Conservation (phyloP, 164 flowering plant species). For the Akebia trifoliata region DNA sequence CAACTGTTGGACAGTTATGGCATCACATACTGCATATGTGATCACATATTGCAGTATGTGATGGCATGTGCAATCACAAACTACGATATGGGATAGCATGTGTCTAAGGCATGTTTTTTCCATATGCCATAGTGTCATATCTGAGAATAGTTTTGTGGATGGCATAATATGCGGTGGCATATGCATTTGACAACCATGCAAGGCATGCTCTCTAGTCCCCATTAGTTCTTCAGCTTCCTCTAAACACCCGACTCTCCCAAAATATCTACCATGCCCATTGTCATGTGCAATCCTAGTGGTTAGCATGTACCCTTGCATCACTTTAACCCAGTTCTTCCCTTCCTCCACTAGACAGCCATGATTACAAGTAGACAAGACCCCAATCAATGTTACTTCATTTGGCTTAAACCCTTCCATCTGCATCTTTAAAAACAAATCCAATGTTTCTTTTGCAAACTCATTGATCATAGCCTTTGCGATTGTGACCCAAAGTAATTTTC, state of each 20-base stretch:
- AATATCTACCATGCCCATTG: conserved; percentile 74
- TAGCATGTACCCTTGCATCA: conserved; percentile 41
- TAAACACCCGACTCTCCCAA: conserved; percentile 62
- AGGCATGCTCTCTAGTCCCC: conserved; percentile 57
- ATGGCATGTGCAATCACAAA: no score
- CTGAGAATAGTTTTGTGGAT: no score
- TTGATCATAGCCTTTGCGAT: no score
- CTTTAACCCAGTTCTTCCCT: conserved; percentile 62
- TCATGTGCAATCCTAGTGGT: conserved; percentile 58
- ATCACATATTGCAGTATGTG: no score
- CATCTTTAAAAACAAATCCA: conserved; percentile 55
- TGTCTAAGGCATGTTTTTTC: no score
- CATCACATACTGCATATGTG: no score
- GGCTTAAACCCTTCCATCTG: conserved; percentile 39
- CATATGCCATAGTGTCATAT: no score
- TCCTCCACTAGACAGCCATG: conserved; percentile 76
- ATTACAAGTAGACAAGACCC: conserved; percentile 72
- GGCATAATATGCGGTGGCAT: no score
- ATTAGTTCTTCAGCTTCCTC: conserved; percentile 72
- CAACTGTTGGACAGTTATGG: no score
- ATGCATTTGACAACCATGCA: no score
- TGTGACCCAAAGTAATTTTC: no score
- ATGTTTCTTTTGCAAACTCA: conserved; percentile 59
- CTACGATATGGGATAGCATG: no score
- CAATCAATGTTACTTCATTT: conserved; percentile 57